Percentiles rank a stretch among this genome's conserved stretches.
phyloP scores from a whole-genome alignment of 352 stramenopile species.

The Phytopythium cucurbitacearum region DNA sequence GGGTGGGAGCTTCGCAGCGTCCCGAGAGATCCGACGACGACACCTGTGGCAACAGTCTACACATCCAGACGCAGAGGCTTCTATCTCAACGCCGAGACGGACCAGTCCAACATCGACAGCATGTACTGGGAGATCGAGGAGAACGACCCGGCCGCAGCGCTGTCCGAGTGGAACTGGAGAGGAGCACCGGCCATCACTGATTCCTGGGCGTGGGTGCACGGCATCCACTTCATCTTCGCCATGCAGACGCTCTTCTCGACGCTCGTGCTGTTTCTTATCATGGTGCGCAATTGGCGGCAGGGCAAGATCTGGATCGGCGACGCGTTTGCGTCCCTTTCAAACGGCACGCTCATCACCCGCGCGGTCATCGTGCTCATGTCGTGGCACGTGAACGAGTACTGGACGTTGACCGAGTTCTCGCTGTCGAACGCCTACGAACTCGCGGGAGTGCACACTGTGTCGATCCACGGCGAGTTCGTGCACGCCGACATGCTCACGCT shows the following conservation, averaged over 20 bases:
- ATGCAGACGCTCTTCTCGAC: constrained; percentile 19
- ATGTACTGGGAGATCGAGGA: constrained; percentile 18
- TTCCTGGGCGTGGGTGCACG: constrained; percentile 42
- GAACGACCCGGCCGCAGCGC: constrained; percentile 11
- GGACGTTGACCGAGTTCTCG: constrained; percentile 26
- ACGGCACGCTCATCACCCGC: constrained; percentile 22
- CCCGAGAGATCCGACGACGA: constrained; percentile 3
- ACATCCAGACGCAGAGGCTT: constrained; percentile 30
- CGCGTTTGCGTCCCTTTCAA: constrained; percentile 31
- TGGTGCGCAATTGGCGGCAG: constrained; percentile 21
- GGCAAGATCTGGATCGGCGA: constrained; percentile 39
- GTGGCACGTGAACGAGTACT: constrained; percentile 32
- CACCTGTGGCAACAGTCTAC: constrained; percentile 16
- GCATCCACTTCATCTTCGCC: constrained; percentile 27
- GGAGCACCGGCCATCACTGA: constrained; percentile 28
- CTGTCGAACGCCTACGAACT: constrained; percentile 16
- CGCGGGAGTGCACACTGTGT: constrained; percentile 8
- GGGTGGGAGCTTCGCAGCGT: constrained; percentile 20
- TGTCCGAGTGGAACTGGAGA: constrained; percentile 23
- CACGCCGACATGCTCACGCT: constrained; percentile 26
- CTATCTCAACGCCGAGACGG: constrained; percentile 21
- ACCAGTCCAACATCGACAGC: constrained; percentile 39
- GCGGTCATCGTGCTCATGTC: constrained; percentile 25
- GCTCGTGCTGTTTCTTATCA: constrained; percentile 22
- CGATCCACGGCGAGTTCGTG: constrained; percentile 21